These are phyloP conservation scores for Calendula officinalis DNA, from an alignment of 129 eudicot genomes.

Conservation along the genomic window DNA sequence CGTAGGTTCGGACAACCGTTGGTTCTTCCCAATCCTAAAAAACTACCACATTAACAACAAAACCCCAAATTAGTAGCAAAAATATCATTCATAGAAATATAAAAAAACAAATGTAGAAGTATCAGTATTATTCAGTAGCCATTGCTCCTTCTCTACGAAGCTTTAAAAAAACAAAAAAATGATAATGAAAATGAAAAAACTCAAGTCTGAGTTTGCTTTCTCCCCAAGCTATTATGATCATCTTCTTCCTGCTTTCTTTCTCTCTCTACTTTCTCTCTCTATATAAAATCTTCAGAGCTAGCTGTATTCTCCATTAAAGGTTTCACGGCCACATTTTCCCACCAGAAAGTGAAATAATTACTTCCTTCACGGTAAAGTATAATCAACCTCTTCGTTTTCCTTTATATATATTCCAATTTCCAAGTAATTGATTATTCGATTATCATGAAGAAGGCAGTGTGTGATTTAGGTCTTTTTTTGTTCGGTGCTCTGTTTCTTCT, in stretches of 20 bases:
- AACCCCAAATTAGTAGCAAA: not conserved
- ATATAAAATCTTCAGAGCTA: conserved; percentile 2
- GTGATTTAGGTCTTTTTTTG: not conserved
- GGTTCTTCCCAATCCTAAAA: conserved; percentile 26
- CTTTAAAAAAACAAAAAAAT: no score
- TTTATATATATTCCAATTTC: not conserved
- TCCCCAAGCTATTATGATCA: conserved; percentile 39
- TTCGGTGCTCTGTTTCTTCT: not conserved
- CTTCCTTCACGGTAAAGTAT: conserved; percentile 41
- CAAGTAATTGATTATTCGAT: conserved; percentile 11
- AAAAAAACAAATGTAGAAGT: conserved; percentile 1
- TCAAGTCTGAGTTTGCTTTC: conserved; percentile 35
- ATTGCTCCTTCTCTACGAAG: conserved; percentile 27
- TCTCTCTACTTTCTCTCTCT: conserved; percentile 8
- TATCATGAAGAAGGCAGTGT: not conserved
- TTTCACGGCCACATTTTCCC: conserved; percentile 45
- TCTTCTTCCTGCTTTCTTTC: conserved; percentile 1
- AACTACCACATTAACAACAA: not conserved
- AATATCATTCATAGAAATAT: no score
- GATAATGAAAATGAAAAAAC: no score
- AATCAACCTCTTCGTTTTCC: not conserved
- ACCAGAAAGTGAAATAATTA: conserved; percentile 34
- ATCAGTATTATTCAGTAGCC: not conserved
- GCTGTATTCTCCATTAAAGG: conserved; percentile 54
- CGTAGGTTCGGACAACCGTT: conserved; percentile 86